Conservation (phyloP, 2,329 filamentous ascomycete species). For the Aspergillus latus region DNA sequence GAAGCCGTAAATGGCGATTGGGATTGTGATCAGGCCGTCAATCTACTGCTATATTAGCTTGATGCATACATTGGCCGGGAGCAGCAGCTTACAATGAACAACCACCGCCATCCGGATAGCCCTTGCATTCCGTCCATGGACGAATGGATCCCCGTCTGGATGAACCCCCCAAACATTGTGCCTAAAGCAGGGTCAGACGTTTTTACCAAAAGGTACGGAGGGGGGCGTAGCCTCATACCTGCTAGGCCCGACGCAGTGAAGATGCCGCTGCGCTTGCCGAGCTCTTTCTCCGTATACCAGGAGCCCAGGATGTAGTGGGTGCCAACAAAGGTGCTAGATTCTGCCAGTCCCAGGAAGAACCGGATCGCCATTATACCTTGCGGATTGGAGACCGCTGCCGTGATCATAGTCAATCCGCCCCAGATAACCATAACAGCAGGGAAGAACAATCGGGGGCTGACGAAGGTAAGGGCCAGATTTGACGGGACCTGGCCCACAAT, state of each 20-base stretch:
- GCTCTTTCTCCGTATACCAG: constrained; percentile 42
- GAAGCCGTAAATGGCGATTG: constrained; percentile 46
- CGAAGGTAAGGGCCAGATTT: constrained; percentile 27
- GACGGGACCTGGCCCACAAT: constrained; percentile 28
- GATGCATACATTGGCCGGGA: background rate
- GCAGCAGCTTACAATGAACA: constrained; percentile 7
- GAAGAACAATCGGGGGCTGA: constrained; percentile 30
- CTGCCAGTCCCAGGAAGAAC: constrained; percentile 39
- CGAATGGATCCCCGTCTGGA: constrained; percentile 12
- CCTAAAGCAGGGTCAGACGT: background rate
- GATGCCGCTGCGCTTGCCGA: constrained; percentile 11
- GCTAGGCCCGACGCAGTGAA: constrained; percentile 9
- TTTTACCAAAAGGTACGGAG: too few relatives aligned
- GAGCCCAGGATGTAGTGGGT: constrained; percentile 43
- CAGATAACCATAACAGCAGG: constrained; percentile 33
- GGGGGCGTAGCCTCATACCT: too few relatives aligned
- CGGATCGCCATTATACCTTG: constrained; percentile 38
- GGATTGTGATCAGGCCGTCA: constrained; percentile 44
- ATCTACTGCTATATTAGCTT: constrained; percentile 21
- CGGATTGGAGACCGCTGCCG: constrained; percentile 30
- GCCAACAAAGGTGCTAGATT: constrained; percentile 35
- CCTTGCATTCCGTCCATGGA: constrained; percentile 10
- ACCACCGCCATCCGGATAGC: constrained; percentile 10
- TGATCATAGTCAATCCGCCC: constrained; percentile 35
- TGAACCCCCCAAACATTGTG: constrained; percentile 13